phyloP scores from a whole-genome alignment of 2,329 filamentous ascomycete genomes.

The Fusarium xylarioides region DNA sequence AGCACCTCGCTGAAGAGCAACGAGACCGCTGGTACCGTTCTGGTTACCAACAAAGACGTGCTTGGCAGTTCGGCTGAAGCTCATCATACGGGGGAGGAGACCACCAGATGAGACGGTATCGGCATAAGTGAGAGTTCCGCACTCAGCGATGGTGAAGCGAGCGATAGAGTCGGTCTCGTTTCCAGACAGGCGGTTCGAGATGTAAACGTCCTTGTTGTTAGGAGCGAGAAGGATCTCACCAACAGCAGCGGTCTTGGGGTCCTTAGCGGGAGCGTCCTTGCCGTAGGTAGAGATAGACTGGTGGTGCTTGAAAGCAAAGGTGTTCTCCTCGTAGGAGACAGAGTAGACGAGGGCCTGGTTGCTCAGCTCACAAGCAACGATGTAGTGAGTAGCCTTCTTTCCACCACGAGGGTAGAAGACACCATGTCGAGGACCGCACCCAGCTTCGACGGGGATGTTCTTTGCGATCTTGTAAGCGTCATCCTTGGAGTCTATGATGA shows the following conservation, averaged over 20 bases:
- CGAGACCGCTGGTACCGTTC: slow-evolving; percentile 51
- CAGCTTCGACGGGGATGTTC: slow-evolving; percentile 45
- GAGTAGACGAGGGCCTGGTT: slow-evolving; percentile 56
- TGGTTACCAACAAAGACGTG: slow-evolving; percentile 60
- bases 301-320: slow-evolving; percentile 48
- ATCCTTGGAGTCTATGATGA: slow-evolving; percentile 55
- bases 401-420: slow-evolving; percentile 54
- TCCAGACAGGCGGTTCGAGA: slow-evolving; percentile 61
- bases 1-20: slow-evolving; percentile 49
- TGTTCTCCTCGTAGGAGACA: slow-evolving; percentile 50
- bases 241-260: slow-evolving; percentile 51
- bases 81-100: slow-evolving; percentile 58
- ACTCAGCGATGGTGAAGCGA: slow-evolving; percentile 52
- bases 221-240: slow-evolving; percentile 56
- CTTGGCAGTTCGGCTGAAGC: slow-evolving; percentile 47
- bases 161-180: slow-evolving; percentile 57
- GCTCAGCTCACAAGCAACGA: slow-evolving; percentile 57
- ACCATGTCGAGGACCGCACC: slow-evolving; percentile 61
- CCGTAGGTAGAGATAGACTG: slow-evolving; percentile 56
- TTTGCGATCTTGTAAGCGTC: slow-evolving; percentile 52
- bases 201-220: slow-evolving; percentile 57
- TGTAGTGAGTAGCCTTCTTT: slow-evolving; percentile 54
- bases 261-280: slow-evolving; percentile 46
- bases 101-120: slow-evolving; percentile 50
- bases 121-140: slow-evolving; percentile 46